Percentiles rank a stretch among this genome's conserved stretches.
These are phyloP conservation scores for Phytophthora rubi DNA, from an alignment of 352 stramenopile genomes.

Conservation along the genomic window DNA sequence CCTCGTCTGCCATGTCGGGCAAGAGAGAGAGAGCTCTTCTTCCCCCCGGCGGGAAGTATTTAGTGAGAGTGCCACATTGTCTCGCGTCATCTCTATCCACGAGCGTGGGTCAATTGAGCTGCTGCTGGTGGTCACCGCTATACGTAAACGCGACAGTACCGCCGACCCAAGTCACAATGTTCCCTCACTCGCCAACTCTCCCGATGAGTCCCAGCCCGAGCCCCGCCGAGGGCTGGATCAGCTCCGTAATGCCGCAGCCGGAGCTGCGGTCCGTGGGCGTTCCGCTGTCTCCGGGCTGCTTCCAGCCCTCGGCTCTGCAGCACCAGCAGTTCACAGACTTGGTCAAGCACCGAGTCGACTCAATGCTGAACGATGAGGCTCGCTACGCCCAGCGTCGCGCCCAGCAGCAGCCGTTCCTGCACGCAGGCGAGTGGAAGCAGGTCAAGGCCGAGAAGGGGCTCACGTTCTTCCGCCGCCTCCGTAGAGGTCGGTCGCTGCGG, in stretches of 20 bases:
- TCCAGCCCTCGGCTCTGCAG: conserved; percentile 41
- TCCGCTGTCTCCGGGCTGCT: conserved; percentile 38
- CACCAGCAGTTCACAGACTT: conserved; percentile 41
- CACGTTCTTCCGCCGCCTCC: conserved; percentile 52
- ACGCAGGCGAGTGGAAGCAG: conserved; percentile 55
- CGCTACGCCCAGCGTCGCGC: conserved; percentile 35
- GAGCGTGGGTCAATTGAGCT: conserved; percentile 4
- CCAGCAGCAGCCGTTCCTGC: conserved; percentile 37
- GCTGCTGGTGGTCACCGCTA: background rate
- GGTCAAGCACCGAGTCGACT: conserved; percentile 36
- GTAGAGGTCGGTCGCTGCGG: conserved; percentile 32
- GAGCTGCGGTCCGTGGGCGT: conserved; percentile 26
- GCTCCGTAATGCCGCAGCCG: background rate
- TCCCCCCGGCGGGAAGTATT: no score
- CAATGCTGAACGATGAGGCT: conserved; percentile 33
- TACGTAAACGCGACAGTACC: background rate
- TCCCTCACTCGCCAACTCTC: conserved; percentile 20
- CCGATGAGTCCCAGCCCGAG: no score
- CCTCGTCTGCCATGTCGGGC: conserved; percentile 17
- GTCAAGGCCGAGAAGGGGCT: conserved; percentile 42
- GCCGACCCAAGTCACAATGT: background rate
- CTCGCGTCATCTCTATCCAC: conserved; percentile 28
- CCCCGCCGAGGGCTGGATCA: background rate
- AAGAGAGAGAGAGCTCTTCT: background rate
- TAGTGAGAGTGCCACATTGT: conserved; percentile 12